Base-by-base conservation (phyloP, 768 basidiomycete species). In the Fistulinella prunicolor region DNA sequence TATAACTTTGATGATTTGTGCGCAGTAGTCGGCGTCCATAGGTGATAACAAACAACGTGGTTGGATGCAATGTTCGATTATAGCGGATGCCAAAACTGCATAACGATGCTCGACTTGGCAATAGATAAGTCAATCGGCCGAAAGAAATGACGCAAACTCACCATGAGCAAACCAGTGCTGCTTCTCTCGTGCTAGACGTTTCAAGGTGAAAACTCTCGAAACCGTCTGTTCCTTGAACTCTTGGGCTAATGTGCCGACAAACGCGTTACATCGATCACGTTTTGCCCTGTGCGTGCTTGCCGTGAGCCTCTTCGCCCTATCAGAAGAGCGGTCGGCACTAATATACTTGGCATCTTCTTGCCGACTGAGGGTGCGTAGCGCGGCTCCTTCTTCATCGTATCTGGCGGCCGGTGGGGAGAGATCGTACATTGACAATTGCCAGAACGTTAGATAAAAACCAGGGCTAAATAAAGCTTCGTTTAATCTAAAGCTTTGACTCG, bases 11-110 rank as follows among this genome's bases (percentile, higher is more conserved):
- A 98, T 87, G 60, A 98, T 86, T 55, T 91, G 88, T 3, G 91
- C 86, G 47, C 92, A 93, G 57, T 85, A 99, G 47, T 95, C 87
- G 21, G 96, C 95, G 66, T 99, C 96, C 82, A 94, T 90, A 0
- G 94, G 94, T 0, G 95, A 95, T n/a, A 97, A 72, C 34, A 97
- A 72, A 55, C 86, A 88, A 23, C 96, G 83, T 10, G 96, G 95
- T 60, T 89, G 86, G 51, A 99, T 82, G 63, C 96, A 98, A 60
- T 95, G 83, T 62, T 96, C 90, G 52, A 92, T 85, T 47, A 93
- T 72, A 4, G 81, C 75, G 21, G 76, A 73, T 6, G 80, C 79
- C 34, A 90, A 74, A 4, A 73, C 66, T 1, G 67, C 66, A 4
- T 79, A 72, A 34, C 66, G 66, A 39, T 67, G 58, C 23, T 67